A percentile compares a stretch with the other conserved stretches of the same genome.
Evolutionary conservation across 345 rosid species (phyloP).

Genomic region (Eucalyptus cloeziana): DNA sequence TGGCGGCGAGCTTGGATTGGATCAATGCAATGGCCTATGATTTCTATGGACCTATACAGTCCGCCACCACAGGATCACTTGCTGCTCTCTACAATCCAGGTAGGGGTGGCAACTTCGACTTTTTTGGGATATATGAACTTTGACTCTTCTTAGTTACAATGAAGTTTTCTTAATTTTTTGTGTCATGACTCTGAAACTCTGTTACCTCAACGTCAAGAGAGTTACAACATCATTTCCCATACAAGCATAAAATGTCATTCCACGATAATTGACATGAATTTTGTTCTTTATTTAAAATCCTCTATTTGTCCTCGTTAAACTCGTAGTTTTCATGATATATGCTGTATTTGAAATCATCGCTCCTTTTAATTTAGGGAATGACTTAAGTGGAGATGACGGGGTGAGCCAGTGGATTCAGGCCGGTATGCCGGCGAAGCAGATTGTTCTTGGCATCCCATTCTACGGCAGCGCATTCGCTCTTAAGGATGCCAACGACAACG

Average conservation of each 20-base stretch:
- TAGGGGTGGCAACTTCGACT: not conserved
- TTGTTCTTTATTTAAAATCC: not conserved
- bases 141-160: not conserved
- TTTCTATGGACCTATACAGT: conserved; percentile 26
- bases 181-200: not conserved
- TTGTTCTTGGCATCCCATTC: no score
- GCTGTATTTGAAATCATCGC: no score
- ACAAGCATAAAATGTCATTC: not conserved
- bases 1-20: conserved; percentile 43
- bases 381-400: no score
- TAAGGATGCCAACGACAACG: accelerated
- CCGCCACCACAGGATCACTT: conserved; percentile 34
- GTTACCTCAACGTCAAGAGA: not conserved
- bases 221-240: not conserved
- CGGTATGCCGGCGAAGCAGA: no score
- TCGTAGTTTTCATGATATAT: not conserved
- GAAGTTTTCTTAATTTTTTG: not conserved
- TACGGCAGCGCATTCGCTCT: no score
- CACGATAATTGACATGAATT: not conserved
- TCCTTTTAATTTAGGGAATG: no score
- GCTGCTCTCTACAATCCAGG: conserved; percentile 50
- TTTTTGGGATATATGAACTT: not conserved
- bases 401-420: no score
- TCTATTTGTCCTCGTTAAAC: not conserved
- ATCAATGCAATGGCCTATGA: conserved; percentile 46